Evolutionary conservation across 805 yeast species (phyloP), one percentile per base, ranked within the genome.

Genomic region (Barnettozyma pratensis): DNA sequence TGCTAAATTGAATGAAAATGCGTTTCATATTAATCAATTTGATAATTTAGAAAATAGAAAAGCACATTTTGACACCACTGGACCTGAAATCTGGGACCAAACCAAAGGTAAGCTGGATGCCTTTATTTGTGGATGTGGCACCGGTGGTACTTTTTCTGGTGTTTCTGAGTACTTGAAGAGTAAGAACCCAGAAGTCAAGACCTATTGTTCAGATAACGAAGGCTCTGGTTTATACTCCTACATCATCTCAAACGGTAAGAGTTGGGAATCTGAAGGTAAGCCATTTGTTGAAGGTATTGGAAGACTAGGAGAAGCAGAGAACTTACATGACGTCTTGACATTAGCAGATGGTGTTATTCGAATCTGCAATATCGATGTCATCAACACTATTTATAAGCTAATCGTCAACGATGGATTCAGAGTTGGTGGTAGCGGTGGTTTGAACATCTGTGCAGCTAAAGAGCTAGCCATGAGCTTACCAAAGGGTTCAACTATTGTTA

Each of bases 61-160:
- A 44, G 71, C 80, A 2, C 96, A 87, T 63, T 85, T 76, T 62
- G 60, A 63, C 7, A 73, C 83, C 4, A 87, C 96, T 0, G 95
- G 89, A 0, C 94, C 95, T 4, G 96, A 87, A 57, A 83, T 87
- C 8, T 82, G 76, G 75, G 52, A 64, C 8, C 95, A 87, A 59
- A 73, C 80, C 65, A 46, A 51, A 4, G 76, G 76, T 8, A 52
- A 64, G 4, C 53, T 87, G 6, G 87, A 83, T 61, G 80, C 73
- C 39, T 86, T 87, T 60, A 76, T 87, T 27, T 74, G 83, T 4
- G 91, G 92, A 1, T 81, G 90, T 9, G 96, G 96, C 3, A 87
- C 96, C 0, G 96, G 86, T 41, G 96, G 96, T 52, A 87, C 96
- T 4, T 82, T 87, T 39, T 68, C 85, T n/a, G 96, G 96, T 41